phyloP scores from a whole-genome alignment of 495 filamentous ascomycete species.

The Aspergillus cristatus region DNA sequence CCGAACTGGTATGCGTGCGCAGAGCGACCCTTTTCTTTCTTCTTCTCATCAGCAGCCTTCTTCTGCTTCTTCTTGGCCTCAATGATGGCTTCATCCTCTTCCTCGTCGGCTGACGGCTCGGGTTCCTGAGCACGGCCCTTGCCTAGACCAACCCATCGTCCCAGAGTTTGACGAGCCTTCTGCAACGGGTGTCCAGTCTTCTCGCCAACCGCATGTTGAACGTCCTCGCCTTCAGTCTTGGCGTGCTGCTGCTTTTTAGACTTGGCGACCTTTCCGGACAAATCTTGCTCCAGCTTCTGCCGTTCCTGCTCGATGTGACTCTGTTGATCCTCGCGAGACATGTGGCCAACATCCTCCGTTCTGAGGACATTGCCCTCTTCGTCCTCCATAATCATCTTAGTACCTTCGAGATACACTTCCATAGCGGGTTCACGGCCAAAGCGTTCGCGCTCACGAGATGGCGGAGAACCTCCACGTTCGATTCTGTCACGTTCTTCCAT shows the following conservation, averaged over 20 bases:
- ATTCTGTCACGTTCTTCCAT: conserved; percentile 29
- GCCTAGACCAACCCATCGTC: conserved; percentile 33
- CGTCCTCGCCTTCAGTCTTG: conserved; percentile 36
- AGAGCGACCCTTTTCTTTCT: conserved; percentile 38
- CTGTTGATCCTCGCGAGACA: conserved; percentile 36
- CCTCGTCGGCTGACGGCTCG: conserved; percentile 5
- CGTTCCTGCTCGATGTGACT: conserved; percentile 49
- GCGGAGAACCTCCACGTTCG: conserved; percentile 23
- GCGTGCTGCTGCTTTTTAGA: conserved; percentile 35
- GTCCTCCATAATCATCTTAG: conserved; percentile 76
- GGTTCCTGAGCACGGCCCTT: conserved; percentile 15
- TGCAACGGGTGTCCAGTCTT: conserved; percentile 21
- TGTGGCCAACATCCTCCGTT: conserved; percentile 34
- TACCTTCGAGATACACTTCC: conserved; percentile 74
- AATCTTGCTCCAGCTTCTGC: conserved; percentile 50
- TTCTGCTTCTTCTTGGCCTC: conserved; percentile 12
- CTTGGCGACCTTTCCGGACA: conserved; percentile 31
- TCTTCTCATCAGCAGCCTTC: conserved; percentile 12
- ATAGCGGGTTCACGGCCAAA: conserved; percentile 34
- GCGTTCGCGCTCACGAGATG: conserved; percentile 24
- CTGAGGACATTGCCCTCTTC: conserved; percentile 77
- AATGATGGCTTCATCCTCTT: conserved; percentile 9
- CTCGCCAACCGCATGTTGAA: conserved; percentile 25
- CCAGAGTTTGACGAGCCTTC: conserved; percentile 27
- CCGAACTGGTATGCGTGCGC: conserved; percentile 94